phyloP scores from a whole-genome alignment of 139 green algal genomes.

The Tetraselmis chui region DNA sequence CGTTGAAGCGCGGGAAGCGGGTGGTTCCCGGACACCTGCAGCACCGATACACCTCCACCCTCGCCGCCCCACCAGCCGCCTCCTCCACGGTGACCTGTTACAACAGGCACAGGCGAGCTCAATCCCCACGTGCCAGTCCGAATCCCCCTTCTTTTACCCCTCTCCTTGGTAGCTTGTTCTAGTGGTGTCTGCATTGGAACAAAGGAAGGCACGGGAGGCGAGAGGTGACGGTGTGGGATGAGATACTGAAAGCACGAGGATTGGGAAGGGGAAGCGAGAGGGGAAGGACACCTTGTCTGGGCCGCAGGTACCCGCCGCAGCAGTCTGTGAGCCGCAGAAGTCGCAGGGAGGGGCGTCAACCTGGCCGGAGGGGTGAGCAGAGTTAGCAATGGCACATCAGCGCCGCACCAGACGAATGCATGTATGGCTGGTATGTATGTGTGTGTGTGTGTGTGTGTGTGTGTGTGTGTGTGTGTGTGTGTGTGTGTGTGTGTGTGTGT shows the following conservation, averaged over 20 bases:
- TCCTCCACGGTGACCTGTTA: slow-evolving; percentile 43
- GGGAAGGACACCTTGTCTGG: background rate
- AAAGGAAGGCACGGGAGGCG: background rate
- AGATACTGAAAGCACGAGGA: background rate
- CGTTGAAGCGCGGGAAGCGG: slow-evolving; percentile 55
- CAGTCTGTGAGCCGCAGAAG: slow-evolving; percentile 24
- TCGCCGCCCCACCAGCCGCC: slow-evolving; percentile 16
- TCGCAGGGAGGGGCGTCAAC: slow-evolving; percentile 39
- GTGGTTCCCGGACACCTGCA: slow-evolving; percentile 7
- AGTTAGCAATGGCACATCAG: background rate
- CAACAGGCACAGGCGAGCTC: too few species aligned
- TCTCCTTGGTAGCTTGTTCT: too few species aligned
- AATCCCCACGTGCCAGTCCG: background rate
- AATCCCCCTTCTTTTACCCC: background rate
- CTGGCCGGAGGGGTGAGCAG: background rate
- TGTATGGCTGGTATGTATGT: background rate
- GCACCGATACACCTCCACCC: slow-evolving; percentile 64
- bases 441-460: background rate
- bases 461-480: background rate
- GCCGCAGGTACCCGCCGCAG: background rate
- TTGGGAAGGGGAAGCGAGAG: too few species aligned
- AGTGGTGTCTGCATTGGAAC: too few species aligned
- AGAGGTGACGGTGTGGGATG: background rate
- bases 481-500: background rate
- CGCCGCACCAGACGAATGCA: too few species aligned